A percentile compares a stretch with the other conserved stretches of the same genome.
Evolutionary conservation across 257 asterid species (phyloP).

Genomic region (Ilex aquifolium): DNA sequence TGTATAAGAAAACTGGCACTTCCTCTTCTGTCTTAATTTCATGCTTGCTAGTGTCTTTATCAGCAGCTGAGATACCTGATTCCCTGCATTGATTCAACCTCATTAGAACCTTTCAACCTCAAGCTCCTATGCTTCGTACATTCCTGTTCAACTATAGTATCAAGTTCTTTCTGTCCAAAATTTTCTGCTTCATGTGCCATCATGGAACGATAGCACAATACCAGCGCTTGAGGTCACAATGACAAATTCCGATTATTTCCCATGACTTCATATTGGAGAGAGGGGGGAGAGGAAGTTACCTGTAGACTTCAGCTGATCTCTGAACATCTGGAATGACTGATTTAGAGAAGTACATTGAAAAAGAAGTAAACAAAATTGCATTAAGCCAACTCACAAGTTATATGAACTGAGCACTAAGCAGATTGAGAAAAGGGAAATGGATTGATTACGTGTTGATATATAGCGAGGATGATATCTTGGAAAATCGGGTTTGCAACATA

Average conservation of each 20-base stretch:
- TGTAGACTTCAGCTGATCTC: constrained; percentile 9
- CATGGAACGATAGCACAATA: too few relatives aligned
- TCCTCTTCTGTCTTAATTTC: constrained; percentile 37
- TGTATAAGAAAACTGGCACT: constrained; percentile 16
- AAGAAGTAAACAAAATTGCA: not conserved
- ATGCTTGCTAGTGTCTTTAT: constrained; percentile 5
- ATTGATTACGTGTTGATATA: constrained; percentile 31
- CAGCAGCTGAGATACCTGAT: constrained; percentile 6
- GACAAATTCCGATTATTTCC: too few relatives aligned
- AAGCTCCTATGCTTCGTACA: too few relatives aligned
- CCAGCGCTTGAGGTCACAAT: too few relatives aligned
- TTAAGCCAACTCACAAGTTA: not conserved
- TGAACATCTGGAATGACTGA: constrained; percentile 30
- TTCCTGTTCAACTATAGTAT: too few relatives aligned
- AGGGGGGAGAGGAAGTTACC: constrained; percentile 20
- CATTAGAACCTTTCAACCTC: not conserved
- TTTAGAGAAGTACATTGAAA: not conserved
- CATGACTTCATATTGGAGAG: not conserved
- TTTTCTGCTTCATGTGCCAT: too few relatives aligned
- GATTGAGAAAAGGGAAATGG: not conserved
- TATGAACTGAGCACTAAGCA: not conserved
- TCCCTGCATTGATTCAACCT: constrained; percentile 7
- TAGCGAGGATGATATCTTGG: constrained; percentile 42
- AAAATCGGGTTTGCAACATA: constrained; percentile 31
- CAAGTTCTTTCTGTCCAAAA: too few relatives aligned